phyloP scores from a whole-genome alignment of 106 monocot genomes.

The Acanthochlamys bracteata region DNA sequence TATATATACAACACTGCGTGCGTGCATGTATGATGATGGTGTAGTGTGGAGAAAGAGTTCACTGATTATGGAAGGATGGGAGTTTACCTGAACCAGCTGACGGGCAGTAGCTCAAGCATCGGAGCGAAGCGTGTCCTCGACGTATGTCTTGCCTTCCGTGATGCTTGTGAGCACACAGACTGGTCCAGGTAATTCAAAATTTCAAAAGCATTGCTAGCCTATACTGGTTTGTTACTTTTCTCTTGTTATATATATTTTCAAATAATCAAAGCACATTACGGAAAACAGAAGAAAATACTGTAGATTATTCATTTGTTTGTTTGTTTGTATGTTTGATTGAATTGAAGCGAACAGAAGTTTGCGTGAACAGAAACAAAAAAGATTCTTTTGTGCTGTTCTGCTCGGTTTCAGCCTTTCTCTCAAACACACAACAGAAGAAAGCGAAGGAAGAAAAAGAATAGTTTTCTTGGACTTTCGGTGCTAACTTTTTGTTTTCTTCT shows the following conservation, averaged over 20 bases:
- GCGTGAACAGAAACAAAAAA: neutral
- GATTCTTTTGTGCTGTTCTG: neutral
- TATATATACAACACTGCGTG: no score
- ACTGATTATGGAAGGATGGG: constrained; percentile 32
- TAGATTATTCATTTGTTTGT: no score
- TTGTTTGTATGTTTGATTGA: neutral
- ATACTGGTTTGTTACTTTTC: neutral
- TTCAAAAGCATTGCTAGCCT: neutral
- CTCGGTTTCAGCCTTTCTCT: neutral
- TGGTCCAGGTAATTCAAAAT: constrained; percentile 17
- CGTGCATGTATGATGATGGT: no score
- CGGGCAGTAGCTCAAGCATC: constrained; percentile 48
- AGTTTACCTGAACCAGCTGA: constrained; percentile 27
- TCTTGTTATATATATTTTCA: neutral
- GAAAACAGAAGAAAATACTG: neutral
- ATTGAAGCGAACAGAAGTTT: no score
- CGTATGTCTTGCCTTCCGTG: constrained; percentile 29
- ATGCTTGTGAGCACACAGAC: constrained; percentile 25
- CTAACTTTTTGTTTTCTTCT: neutral
- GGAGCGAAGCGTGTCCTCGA: constrained; percentile 25
- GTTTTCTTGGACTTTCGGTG: neutral
- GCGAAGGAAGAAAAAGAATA: no score
- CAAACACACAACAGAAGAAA: no score
- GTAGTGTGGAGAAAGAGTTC: constrained; percentile 20
- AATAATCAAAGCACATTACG: neutral